These are phyloP conservation scores for Sarcodon sp. DNA, from an alignment of 768 basidiomycete species.

Conservation along the genomic window DNA sequence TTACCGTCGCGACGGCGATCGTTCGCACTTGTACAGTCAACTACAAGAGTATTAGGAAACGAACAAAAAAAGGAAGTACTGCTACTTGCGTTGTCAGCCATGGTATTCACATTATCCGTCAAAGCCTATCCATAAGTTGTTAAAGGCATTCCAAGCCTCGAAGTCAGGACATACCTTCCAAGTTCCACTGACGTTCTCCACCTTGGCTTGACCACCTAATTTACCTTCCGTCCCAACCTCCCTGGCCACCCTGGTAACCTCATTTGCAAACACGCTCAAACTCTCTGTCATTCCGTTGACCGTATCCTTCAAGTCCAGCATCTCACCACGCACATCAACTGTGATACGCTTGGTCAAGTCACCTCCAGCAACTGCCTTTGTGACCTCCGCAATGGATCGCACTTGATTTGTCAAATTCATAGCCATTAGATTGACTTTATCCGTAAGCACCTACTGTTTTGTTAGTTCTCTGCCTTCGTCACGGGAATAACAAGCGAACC, in stretches of 20 bases:
- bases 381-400: constrained; percentile 85
- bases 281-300: constrained; percentile 94
- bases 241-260: constrained; percentile 77
- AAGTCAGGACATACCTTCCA: constrained; percentile 50
- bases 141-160: not conserved
- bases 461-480: not conserved
- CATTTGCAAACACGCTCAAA: constrained; percentile 75
- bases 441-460: constrained; percentile 38
- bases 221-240: constrained; percentile 97
- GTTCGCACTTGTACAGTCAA: constrained; percentile 89
- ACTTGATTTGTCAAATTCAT: constrained; percentile 89
- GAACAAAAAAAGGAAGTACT: not conserved
- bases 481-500: constrained; percentile 22
- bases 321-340: constrained; percentile 88
- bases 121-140: constrained; percentile 37
- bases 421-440: constrained; percentile 84
- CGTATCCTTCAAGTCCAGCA: constrained; percentile 80
- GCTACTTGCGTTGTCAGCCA: constrained; percentile 75
- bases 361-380: constrained; percentile 88
- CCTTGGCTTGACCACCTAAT: constrained; percentile 88
- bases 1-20: constrained; percentile 83
- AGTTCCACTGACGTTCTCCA: constrained; percentile 89
- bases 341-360: constrained; percentile 91
- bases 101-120: constrained; percentile 92
- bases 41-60: constrained; percentile 21